Evolutionary conservation across 2,329 filamentous ascomycete species (phyloP), one percentile per base, ranked within the genome.

Genomic region (Alternaria brassicae): DNA sequence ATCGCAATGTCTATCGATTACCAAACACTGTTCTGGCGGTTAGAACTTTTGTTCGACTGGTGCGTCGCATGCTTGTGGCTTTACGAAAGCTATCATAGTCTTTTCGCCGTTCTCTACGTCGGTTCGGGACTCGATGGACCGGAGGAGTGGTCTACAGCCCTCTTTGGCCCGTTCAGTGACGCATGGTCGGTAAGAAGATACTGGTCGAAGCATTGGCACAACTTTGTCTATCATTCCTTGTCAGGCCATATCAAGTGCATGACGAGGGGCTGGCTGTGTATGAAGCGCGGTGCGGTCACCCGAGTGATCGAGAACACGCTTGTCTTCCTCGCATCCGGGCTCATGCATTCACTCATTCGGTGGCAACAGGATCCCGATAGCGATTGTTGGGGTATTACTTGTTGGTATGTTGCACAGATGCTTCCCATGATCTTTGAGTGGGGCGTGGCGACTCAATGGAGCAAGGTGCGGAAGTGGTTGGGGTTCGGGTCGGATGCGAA

Each of bases 201-300:
- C 21, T 71, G 68, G 68, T 56, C 61, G 1, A 44, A 50, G 8
- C 67, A 70, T 37, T 71, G 68, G 68, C 68, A 71, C 41, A 66
- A 66, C 15, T 71, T 56, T 27, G 61, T 71, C 21, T 57, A 65
- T 23, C 45, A 55, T 13, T 61, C 57, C 6, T 67, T 70, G 41
- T 36, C 42, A 2, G 60, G 58, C 9, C 67, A 70, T 27, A 41
- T 54, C 19, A 63, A 62, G 50, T 30, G 66, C n/a, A 9, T 70
- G 1, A 67, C 62, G 21, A 37, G 68, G 19, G 21, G 52, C 13
- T 60, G 53, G 59, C 25, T 65, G n/a, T 27, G 61, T 2, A 48
- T 67, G 52, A 9, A 45, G 40, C 53, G 52, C 17, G 48, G 47
- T 0, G 30, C 17, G 0, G 4, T 32, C 13, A 66, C 60, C 23